Base-by-base conservation (phyloP, 768 basidiomycete species). In the Boletus rufocinnamomeus region DNA sequence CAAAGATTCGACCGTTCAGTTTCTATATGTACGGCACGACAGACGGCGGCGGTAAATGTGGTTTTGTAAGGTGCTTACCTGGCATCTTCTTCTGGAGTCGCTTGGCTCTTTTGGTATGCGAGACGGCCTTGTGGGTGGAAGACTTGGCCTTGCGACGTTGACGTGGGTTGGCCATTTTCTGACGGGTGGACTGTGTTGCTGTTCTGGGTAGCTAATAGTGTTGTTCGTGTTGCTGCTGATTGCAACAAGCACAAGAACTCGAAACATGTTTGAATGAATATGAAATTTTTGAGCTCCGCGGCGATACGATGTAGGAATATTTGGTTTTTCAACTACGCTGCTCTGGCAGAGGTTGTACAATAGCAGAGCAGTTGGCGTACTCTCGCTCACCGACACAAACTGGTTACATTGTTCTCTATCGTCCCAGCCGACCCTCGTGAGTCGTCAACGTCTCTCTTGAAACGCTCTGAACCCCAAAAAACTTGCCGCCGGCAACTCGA, bases 91-190 rank as follows among this genome's bases (percentile, higher is more conserved):
- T 89, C 57, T 88, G 74, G 61, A 88, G 85, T 61, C 83, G 85
- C 69, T 92, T 86, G 51, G 91, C 86, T 67, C 86, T 82, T 49
- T 78, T 81, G 14, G 91, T 88, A 60, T 91, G 91, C 37, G 86
- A 86, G 52, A 92, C 82, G 23, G 87, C 76, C 63, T 78, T 86
- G 72, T 93, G 81, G n/a, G 84, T 78, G 19, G 86, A 84, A 27
- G 94, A 95, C 44, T 88, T 85, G 23, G 82, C 73, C 77, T 98
- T 98, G 66, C 87, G 84, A 60, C 95, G 83, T 75, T 98, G 96
- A 56, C 95, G 86, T 63, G 95, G 95, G 73, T 97, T 98, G 55
- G 87, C 93, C 95, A 98, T 97, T 23, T 43, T 40, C 21, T 3
- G 6, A n/a, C 27, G n/a, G 27, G 35, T 4, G 10, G 21, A 35